Evolutionary conservation across 208 protist species (phyloP).

Genomic region (Trypanosoma theileri): DNA sequence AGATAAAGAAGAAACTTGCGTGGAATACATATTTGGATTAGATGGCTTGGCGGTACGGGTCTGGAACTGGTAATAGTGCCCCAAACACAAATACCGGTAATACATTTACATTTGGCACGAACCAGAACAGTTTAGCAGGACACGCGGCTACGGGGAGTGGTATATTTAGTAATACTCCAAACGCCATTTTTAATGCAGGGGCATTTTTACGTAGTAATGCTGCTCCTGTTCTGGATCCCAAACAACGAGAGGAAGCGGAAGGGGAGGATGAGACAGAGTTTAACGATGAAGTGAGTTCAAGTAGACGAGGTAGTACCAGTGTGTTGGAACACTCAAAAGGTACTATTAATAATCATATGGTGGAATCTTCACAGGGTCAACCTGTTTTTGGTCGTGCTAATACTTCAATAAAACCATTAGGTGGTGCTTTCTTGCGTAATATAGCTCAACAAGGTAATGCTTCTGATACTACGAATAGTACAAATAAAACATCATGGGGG

Average conservation of each 20-base stretch:
- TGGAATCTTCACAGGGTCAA: neutral
- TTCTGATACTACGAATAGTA: neutral
- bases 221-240: neutral
- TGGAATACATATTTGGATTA: no score
- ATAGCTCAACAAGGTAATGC: neutral
- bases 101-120: constrained; percentile 92
- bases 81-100: constrained; percentile 81
- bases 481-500: neutral
- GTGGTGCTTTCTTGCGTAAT: neutral
- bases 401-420: neutral
- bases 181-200: constrained; percentile 29
- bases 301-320: no score
- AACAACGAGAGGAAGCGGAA: constrained; percentile 2
- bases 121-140: constrained; percentile 59
- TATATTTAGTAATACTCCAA: neutral
- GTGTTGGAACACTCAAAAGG: neutral
- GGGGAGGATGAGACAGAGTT: neutral
- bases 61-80: neutral
- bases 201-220: constrained; percentile 63
- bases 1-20: neutral
- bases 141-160: constrained; percentile 78
- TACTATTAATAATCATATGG: neutral
- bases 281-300: neutral
- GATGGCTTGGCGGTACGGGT: constrained; percentile 65
- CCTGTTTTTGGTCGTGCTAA: constrained; percentile 11